Percentiles rank a stretch among this genome's conserved stretches.
These are phyloP conservation scores for Rhynchosporium graminicola DNA, from an alignment of 2,329 filamentous ascomycete genomes.

Conservation along the genomic window DNA sequence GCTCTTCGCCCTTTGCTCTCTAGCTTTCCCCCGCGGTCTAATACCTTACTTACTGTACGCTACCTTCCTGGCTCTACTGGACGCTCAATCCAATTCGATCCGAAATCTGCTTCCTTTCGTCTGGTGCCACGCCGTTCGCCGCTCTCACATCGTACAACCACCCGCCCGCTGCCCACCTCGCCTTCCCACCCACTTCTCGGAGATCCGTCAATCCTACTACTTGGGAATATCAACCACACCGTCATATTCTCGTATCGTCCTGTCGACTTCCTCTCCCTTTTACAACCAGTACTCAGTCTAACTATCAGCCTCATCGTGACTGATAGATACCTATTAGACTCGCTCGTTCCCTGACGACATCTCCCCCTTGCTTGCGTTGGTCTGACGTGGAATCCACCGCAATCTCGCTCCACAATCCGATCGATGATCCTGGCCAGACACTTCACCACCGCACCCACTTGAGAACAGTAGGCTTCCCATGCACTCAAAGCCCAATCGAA, in stretches of 20 bases:
- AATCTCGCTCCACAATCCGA: slow-evolving; percentile 41
- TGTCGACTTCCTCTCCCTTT: neutral
- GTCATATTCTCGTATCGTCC: neutral
- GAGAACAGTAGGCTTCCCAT: slow-evolving; percentile 31
- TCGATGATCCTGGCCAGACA: slow-evolving; percentile 37
- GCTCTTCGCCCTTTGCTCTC: neutral
- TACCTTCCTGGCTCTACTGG: neutral
- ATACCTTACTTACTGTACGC: slow-evolving; percentile 11
- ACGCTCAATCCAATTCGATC: neutral
- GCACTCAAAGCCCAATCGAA: slow-evolving; percentile 28
- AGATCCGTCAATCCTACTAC: neutral
- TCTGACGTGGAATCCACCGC: slow-evolving; percentile 35
- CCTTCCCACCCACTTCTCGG: neutral
- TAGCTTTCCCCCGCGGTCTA: neutral
- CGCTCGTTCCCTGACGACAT: slow-evolving; percentile 8
- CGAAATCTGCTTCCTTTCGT: slow-evolving; percentile 4
- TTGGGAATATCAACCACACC: slow-evolving; percentile 12
- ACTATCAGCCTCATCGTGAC: slow-evolving; percentile 4
- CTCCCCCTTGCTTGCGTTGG: slow-evolving; percentile 35
- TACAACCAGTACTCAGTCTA: slow-evolving; percentile 3
- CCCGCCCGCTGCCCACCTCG: slow-evolving; percentile 3
- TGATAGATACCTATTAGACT: slow-evolving; percentile 6
- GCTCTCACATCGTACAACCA: slow-evolving; percentile 6
- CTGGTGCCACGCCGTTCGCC: slow-evolving; percentile 3
- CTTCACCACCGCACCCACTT: slow-evolving; percentile 35